These are phyloP conservation scores for Diaporthe capsici DNA, from an alignment of 2,329 filamentous ascomycete species.

Conservation along the genomic window DNA sequence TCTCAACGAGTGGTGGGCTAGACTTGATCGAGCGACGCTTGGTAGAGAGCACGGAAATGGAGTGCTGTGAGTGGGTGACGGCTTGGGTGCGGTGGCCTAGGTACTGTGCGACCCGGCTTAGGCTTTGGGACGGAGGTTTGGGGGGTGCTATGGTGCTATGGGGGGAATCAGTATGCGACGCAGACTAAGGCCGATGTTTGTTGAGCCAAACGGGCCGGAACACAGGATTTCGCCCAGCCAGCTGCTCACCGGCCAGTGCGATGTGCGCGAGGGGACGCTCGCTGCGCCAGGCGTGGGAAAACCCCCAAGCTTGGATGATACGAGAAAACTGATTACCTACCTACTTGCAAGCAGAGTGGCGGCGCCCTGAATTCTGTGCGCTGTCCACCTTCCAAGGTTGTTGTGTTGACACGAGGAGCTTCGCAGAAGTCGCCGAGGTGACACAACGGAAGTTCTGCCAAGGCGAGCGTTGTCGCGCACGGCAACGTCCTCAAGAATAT, in stretches of 20 bases:
- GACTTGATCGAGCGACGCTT: conserved; percentile 34
- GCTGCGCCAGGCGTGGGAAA: background rate
- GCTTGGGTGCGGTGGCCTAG: conserved; percentile 26
- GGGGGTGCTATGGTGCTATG: conserved; percentile 20
- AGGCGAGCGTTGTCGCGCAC: conserved; percentile 33
- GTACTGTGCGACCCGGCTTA: conserved; percentile 35
- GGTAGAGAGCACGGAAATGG: conserved; percentile 31
- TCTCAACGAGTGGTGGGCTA: conserved; percentile 37
- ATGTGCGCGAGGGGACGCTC: background rate
- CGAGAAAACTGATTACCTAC: conserved; percentile 7
- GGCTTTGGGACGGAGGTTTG: conserved; percentile 23
- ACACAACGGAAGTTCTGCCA: conserved; percentile 33
- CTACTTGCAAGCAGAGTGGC: conserved; percentile 21
- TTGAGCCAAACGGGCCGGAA: conserved; percentile 13
- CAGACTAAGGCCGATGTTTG: conserved; percentile 19
- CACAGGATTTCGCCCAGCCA: background rate
- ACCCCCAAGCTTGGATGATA: background rate
- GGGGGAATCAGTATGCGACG: conserved; percentile 22
- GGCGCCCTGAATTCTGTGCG: conserved; percentile 16
- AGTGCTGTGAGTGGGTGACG: conserved; percentile 39
- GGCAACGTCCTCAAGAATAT: conserved; percentile 13
- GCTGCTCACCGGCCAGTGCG: conserved; percentile 12
- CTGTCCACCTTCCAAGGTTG: conserved; percentile 8
- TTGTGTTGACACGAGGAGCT: conserved; percentile 32
- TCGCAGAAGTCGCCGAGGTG: conserved; percentile 35